A percentile compares a stretch with the other conserved stretches of the same genome.
Evolutionary conservation across 345 rosid genomes (phyloP).

Genomic region (Euphorbia tirucalli): DNA sequence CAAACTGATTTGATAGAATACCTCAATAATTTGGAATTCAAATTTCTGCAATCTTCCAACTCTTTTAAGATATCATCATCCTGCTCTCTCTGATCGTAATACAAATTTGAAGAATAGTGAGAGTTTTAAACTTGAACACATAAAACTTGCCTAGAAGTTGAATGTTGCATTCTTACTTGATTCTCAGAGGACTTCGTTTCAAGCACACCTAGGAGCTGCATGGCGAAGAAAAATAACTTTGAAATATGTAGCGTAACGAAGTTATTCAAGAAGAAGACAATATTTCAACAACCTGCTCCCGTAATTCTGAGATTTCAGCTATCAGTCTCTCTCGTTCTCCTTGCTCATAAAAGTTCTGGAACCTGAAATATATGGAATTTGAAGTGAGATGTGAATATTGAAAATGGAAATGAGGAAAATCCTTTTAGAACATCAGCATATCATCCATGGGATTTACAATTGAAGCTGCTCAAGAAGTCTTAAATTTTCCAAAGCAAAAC

Average conservation of each 20-base stretch:
- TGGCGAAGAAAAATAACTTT: constrained; percentile 7
- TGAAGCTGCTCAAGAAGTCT: too few species aligned
- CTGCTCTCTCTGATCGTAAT: constrained; percentile 16
- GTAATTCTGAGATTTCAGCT: constrained; percentile 65
- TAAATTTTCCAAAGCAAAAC: too few species aligned
- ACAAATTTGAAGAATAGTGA: constrained; percentile 22
- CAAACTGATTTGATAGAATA: constrained; percentile 22
- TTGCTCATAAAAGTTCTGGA: constrained; percentile 56
- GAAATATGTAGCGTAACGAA: background rate
- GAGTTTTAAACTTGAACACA: constrained; percentile 11
- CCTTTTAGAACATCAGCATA: too few species aligned
- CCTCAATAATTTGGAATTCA: constrained; percentile 68
- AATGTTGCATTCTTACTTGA: constrained; percentile 37
- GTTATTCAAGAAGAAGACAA: constrained; percentile 7
- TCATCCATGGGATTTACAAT: too few species aligned
- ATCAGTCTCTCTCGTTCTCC: constrained; percentile 67
- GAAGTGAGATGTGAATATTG: too few species aligned
- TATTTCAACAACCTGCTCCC: constrained; percentile 58
- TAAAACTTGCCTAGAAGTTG: constrained; percentile 14
- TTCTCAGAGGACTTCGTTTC: constrained; percentile 46
- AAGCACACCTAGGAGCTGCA: constrained; percentile 51
- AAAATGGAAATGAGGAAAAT: too few species aligned
- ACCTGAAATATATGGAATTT: constrained; percentile 50
- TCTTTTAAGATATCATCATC: too few species aligned
- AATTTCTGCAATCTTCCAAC: constrained; percentile 61